These are phyloP conservation scores for Mucor lusitanicus DNA, from an alignment of 371 early-diverging fungal species.

Conservation along the genomic window DNA sequence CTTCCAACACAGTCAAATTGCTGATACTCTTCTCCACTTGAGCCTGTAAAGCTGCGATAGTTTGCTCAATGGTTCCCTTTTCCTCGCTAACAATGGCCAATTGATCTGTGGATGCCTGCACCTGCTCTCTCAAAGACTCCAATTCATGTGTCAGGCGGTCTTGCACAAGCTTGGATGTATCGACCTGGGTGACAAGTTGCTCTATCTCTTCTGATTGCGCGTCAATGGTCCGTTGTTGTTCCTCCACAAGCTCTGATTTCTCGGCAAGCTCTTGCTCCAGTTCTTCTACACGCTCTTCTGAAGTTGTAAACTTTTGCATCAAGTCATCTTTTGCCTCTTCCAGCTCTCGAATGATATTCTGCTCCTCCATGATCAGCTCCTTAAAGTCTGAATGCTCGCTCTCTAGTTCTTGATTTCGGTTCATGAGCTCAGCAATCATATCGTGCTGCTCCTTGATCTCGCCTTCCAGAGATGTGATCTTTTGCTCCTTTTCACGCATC, in stretches of 20 bases:
- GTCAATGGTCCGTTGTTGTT: not conserved
- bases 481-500: constrained; percentile 61
- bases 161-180: constrained; percentile 7
- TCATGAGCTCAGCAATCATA: constrained; percentile 50
- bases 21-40: not conserved
- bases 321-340: constrained; percentile 68
- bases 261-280: constrained; percentile 15
- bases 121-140: not conserved
- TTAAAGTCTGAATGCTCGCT: constrained; percentile 45
- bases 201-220: constrained; percentile 58
- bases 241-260: constrained; percentile 3
- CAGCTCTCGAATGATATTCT: constrained; percentile 42
- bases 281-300: constrained; percentile 46
- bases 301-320: constrained; percentile 57
- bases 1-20: not conserved
- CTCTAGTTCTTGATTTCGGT: constrained; percentile 57
- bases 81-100: not conserved
- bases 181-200: constrained; percentile 2
- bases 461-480: constrained; percentile 48
- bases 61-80: not conserved
- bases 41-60: not conserved
- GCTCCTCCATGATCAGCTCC: constrained; percentile 51
- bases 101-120: not conserved
- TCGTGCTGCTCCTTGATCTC: constrained; percentile 50
- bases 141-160: not conserved